These are phyloP conservation scores for Crithidia thermophila DNA, from an alignment of 208 protist genomes.

Conservation along the genomic window DNA sequence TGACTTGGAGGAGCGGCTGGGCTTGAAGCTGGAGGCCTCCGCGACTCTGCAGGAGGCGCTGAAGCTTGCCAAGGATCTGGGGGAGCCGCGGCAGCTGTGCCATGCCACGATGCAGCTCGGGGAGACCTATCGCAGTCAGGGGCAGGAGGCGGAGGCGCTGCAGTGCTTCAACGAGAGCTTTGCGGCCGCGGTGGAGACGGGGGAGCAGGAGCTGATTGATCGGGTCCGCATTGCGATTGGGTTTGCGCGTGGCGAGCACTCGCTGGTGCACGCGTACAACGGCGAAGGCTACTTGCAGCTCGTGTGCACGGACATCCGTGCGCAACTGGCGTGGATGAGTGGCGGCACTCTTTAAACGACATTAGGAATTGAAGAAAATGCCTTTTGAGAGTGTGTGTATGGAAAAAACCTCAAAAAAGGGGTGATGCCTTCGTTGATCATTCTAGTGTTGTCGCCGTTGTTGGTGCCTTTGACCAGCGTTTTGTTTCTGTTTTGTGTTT, in stretches of 20 bases:
- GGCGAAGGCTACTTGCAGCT: constrained; percentile 80
- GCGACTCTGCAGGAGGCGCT: constrained; percentile 69
- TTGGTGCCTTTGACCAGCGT: too few species aligned
- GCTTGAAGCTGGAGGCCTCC: constrained; percentile 64
- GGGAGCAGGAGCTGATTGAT: constrained; percentile 72
- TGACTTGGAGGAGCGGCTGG: constrained; percentile 80
- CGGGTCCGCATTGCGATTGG: constrained; percentile 81
- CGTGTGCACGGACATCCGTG: constrained; percentile 75
- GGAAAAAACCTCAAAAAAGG: too few species aligned
- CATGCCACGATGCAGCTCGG: constrained; percentile 84
- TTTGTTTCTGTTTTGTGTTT: too few species aligned
- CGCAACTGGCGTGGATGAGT: constrained; percentile 90
- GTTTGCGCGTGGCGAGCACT: constrained; percentile 80
- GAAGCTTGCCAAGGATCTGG: constrained; percentile 65
- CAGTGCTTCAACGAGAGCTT: constrained; percentile 82
- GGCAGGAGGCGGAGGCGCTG: constrained; percentile 62
- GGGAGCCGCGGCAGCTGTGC: constrained; percentile 66
- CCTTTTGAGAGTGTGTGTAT: too few species aligned
- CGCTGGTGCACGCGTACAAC: constrained; percentile 68
- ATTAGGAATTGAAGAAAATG: too few species aligned
- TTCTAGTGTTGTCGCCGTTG: too few species aligned
- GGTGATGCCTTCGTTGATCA: too few species aligned
- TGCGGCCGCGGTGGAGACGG: constrained; percentile 54
- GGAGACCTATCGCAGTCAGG: constrained; percentile 59
- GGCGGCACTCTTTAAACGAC: constrained; percentile 69